Base-by-base conservation (phyloP, 306 rosid species). In the Citrullus colocynthis region DNA sequence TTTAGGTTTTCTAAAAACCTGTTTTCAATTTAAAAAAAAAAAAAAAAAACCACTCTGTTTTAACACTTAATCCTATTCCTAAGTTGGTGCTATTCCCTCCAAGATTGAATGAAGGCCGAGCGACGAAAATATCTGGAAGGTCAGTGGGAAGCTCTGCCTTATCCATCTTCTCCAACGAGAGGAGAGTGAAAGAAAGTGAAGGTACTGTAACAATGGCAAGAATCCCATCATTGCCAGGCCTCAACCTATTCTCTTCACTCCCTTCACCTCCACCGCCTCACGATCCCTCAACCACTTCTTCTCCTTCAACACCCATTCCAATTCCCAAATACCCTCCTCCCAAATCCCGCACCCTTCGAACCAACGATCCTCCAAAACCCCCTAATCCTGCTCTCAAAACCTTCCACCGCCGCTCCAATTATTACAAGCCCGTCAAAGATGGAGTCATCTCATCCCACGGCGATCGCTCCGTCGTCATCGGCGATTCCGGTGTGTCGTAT, bases 401-500 rank as follows among this genome's bases (percentile, higher is more conserved):
- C 54, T 15, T 42, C 86, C 97, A 95, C 82, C 87, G 81, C 78
- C 83, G 90, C 66, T 76, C 97, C 81, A 89, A 86, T 17, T 95
- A 95, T 88, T 84, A 81, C 93, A 91, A 87, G 74, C 97, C 97
- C 5, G 83, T 92, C n/a, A 74, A 41, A 5, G 85, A 71, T 32
- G 93, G 87, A 5, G 87, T 88, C 75, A 70, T 89, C 66, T 18
- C 91, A 4, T 75, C 93, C 20, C 90, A 85, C 52, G 93, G 87
- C 65, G 93, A 89, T 42, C 97, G 96, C 20, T 80, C 96, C 80
- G 91, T 95, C 48, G 80, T 95, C 37, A 74, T 95, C 36, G 97
- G 97, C 4, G 93, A 90, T 3, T 90, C 97, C 49, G 98, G 98
- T 44, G 82, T 95, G 7, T 92, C 98, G 15, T 92, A 92, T 78